Conservation (phyloP, 257 asterid species). For the Lantana camara region DNA sequence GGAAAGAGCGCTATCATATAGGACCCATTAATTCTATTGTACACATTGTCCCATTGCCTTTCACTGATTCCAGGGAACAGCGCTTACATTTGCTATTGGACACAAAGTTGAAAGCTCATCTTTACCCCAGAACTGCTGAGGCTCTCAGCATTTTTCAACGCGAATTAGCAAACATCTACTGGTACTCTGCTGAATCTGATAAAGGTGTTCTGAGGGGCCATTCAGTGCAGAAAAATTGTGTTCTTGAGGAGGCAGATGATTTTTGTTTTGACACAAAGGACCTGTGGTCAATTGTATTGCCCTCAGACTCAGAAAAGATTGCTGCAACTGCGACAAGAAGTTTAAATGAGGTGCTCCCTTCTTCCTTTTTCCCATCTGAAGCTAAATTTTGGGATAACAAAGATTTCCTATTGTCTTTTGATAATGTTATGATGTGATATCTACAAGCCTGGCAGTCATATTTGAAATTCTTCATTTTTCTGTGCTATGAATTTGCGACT, state of each 20-base stretch:
- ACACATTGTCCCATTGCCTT: slow-evolving; percentile 76
- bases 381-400: neutral
- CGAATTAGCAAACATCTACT: slow-evolving; percentile 74
- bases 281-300: slow-evolving; percentile 87
- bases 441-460: neutral
- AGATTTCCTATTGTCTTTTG: slow-evolving; percentile 14
- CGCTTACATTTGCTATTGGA: slow-evolving; percentile 82
- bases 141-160: slow-evolving; percentile 69
- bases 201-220: slow-evolving; percentile 74
- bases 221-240: slow-evolving; percentile 57
- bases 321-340: slow-evolving; percentile 75
- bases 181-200: slow-evolving; percentile 83
- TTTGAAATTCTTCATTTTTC: slow-evolving; percentile 2
- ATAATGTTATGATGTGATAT: slow-evolving; percentile 16
- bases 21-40: slow-evolving; percentile 74
- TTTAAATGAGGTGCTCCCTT: slow-evolving; percentile 68
- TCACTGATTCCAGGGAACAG: slow-evolving; percentile 86
- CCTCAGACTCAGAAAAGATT: slow-evolving; percentile 87
- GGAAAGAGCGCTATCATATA: slow-evolving; percentile 66
- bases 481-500: neutral
- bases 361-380: slow-evolving; percentile 23
- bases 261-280: slow-evolving; percentile 67
- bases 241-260: slow-evolving; percentile 56
- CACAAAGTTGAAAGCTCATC: slow-evolving; percentile 59
- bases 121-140: slow-evolving; percentile 86